Conservation (phyloP, 2,329 filamentous ascomycete species). For the Scedosporium minutisporum region DNA sequence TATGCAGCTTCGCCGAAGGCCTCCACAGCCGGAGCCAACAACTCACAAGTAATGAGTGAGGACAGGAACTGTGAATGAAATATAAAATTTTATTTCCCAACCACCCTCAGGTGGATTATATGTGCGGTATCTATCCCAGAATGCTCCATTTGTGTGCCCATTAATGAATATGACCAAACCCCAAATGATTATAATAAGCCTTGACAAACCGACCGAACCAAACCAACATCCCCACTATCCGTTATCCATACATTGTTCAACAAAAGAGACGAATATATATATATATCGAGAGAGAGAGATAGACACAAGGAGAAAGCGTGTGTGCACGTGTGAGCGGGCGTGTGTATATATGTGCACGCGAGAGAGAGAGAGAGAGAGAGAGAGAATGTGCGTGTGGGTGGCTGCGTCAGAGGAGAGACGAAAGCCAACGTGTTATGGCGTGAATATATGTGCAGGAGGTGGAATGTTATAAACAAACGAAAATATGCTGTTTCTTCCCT, state of each 20-base stretch:
- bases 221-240: neutral
- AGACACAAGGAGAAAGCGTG: neutral
- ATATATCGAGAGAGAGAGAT: neutral
- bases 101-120: neutral
- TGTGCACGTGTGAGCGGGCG: neutral
- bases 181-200: neutral
- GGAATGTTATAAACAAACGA: neutral
- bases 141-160: slow-evolving; percentile 5
- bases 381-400: neutral
- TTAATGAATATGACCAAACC: slow-evolving; percentile 1
- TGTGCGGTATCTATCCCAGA: slow-evolving; percentile 5
- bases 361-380: neutral
- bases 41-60: no score
- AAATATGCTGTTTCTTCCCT: slow-evolving; percentile 6
- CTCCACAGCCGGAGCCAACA: no score
- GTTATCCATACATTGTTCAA: slow-evolving; percentile 3
- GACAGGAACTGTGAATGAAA: neutral
- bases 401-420: no score
- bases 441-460: no score
- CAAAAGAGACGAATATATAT: slow-evolving; percentile 3
- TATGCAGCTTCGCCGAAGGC: no score
- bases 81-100: neutral
- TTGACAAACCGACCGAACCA: neutral
- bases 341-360: neutral
- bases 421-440: no score